A percentile compares a stretch with the other conserved stretches of the same genome.
phyloP scores from a whole-genome alignment of 2,329 filamentous ascomycete species.

The Furcasterigmium sp. region DNA sequence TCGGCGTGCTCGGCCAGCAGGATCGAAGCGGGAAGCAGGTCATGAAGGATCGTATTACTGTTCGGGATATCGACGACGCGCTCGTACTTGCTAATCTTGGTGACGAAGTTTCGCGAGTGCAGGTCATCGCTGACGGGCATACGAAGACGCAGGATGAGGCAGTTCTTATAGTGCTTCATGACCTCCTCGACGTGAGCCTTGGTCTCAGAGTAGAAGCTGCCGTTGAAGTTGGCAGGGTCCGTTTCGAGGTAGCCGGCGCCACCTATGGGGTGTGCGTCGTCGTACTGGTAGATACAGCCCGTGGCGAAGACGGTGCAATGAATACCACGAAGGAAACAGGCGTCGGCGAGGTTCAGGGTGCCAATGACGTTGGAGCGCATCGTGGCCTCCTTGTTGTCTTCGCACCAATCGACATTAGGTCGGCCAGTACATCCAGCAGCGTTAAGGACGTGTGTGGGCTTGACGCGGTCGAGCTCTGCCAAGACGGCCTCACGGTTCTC shows the following conservation, averaged over 20 bases:
- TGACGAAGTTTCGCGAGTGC: constrained; percentile 62
- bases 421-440: constrained; percentile 61
- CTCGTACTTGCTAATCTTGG: constrained; percentile 62
- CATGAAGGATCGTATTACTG: constrained; percentile 61
- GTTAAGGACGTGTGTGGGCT: constrained; percentile 63
- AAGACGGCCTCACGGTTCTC: constrained; percentile 55
- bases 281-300: constrained; percentile 63
- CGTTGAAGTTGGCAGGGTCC: constrained; percentile 59
- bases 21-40: constrained; percentile 58
- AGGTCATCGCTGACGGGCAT: constrained; percentile 67
- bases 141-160: constrained; percentile 59
- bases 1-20: constrained; percentile 56
- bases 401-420: constrained; percentile 68
- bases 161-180: constrained; percentile 56
- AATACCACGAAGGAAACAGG: constrained; percentile 51
- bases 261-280: constrained; percentile 54
- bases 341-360: constrained; percentile 57
- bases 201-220: constrained; percentile 64
- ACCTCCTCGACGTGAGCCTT: constrained; percentile 62
- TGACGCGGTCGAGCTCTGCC: constrained; percentile 49
- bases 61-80: constrained; percentile 64
- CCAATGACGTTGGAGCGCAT: constrained; percentile 64
- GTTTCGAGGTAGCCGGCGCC: constrained; percentile 57
- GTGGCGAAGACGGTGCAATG: constrained; percentile 64
- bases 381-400: constrained; percentile 63